Evolutionary conservation across 192 early-diverging fungal genomes (phyloP).

Genomic region (Coemansia sp.): DNA sequence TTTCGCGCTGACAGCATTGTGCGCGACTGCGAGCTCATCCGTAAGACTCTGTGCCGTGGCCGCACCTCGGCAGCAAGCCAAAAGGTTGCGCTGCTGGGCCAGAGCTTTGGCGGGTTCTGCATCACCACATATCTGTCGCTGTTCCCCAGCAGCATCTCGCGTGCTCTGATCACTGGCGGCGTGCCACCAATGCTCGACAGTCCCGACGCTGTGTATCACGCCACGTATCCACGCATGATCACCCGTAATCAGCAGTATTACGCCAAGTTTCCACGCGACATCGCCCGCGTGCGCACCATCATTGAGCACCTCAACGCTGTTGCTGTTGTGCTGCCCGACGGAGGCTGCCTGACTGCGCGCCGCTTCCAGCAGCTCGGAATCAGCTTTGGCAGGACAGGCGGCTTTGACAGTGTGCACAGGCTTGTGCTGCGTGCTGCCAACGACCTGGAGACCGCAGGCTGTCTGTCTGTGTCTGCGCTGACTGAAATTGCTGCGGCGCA

Average conservation of each 20-base stretch:
- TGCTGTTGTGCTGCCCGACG: conserved; percentile 58
- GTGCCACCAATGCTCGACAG: conserved; percentile 65
- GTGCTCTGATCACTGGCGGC: conserved; percentile 69
- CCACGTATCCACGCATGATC: conserved; percentile 61
- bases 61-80: conserved; percentile 30
- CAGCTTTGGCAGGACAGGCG: conserved; percentile 63
- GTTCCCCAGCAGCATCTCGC: conserved; percentile 62
- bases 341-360: conserved; percentile 63
- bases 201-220: conserved; percentile 62
- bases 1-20: conserved; percentile 73
- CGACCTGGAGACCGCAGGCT: conserved; percentile 48
- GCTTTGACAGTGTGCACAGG: conserved; percentile 62
- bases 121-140: conserved; percentile 65
- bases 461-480: conserved; percentile 49
- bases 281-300: conserved; percentile 62
- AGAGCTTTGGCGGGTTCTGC: conserved; percentile 74
- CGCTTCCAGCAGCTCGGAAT: conserved; percentile 69
- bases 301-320: conserved; percentile 55
- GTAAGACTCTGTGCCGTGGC: conserved; percentile 55
- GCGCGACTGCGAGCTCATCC: conserved; percentile 65
- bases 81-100: conserved; percentile 61
- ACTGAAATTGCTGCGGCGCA: conserved; percentile 38
- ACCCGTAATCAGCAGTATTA: conserved; percentile 65
- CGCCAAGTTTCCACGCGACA: conserved; percentile 62
- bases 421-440: conserved; percentile 52